phyloP scores from a whole-genome alignment of 2,329 filamentous ascomycete species.

The Davidsoniella australis region DNA sequence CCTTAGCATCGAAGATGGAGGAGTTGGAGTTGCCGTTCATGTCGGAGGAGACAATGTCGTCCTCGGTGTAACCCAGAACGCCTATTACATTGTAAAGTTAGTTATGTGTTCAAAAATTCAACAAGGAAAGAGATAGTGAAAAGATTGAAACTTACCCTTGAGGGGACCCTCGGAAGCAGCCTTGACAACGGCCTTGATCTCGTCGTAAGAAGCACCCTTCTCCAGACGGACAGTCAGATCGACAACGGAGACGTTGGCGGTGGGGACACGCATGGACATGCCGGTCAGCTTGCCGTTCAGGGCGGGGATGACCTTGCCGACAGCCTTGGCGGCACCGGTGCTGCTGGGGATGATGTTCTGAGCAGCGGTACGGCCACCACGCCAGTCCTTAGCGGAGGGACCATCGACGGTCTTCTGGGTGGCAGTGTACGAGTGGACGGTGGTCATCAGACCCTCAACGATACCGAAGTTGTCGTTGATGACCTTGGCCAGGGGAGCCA shows the following conservation, averaged over 20 bases:
- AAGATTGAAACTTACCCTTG: constrained; percentile 49
- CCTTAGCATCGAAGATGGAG: constrained; percentile 98
- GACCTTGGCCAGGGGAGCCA: constrained; percentile 98
- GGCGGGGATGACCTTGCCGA: constrained; percentile 97
- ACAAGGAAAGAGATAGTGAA: background rate
- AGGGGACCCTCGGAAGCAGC: constrained; percentile 65
- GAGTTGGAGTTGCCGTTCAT: constrained; percentile 83
- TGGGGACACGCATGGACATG: constrained; percentile 99
- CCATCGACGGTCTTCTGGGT: constrained; percentile 99
- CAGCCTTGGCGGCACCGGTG: constrained; percentile 98
- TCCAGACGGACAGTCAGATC: constrained; percentile 88
- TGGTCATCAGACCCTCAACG: constrained; percentile 98
- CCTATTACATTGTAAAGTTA: constrained; percentile 29
- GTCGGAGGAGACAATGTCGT: constrained; percentile 88
- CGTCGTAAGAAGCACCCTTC: constrained; percentile 73
- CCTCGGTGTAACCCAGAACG: constrained; percentile 88
- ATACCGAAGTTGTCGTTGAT: constrained; percentile 97
- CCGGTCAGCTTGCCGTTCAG: constrained; percentile 99
- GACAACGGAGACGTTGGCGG: constrained; percentile 96
- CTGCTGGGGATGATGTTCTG: constrained; percentile 99
- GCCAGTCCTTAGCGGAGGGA: constrained; percentile 97
- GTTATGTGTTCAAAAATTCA: background rate
- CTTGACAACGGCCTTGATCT: constrained; percentile 90
- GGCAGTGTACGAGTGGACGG: constrained; percentile 98
- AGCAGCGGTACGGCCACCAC: constrained; percentile 94